Evolutionary conservation across 164 flowering plant species (phyloP).

Genomic region (Magnolia sinica): DNA sequence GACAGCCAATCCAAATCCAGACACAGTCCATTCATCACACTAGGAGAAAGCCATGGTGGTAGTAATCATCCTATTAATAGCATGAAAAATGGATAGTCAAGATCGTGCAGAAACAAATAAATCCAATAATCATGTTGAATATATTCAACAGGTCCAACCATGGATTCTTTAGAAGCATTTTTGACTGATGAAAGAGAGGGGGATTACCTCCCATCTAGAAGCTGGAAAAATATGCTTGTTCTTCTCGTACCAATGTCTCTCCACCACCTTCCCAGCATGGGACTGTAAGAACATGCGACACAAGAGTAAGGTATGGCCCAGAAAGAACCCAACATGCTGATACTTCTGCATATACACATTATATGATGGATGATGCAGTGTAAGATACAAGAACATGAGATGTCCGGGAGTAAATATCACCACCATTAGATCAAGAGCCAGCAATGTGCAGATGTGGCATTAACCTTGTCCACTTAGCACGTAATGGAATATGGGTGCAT

Average conservation of each 20-base stretch:
- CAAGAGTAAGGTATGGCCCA: background rate
- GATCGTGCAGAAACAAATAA: background rate
- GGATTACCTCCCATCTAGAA: conserved; percentile 94
- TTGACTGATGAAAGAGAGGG: conserved; percentile 7
- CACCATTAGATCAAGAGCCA: too few species aligned
- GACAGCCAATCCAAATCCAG: background rate
- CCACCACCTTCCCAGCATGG: conserved; percentile 99
- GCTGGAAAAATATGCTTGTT: conserved; percentile 99
- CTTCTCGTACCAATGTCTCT: conserved; percentile 99
- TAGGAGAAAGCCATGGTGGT: background rate
- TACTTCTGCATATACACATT: background rate
- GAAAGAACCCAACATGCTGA: background rate
- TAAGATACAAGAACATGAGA: background rate
- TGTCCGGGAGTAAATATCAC: too few species aligned
- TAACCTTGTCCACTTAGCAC: too few species aligned
- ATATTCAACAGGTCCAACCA: too few species aligned
- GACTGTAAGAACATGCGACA: conserved; percentile 45
- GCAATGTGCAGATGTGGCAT: too few species aligned
- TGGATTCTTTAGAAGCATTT: too few species aligned
- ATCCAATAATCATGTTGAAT: too few species aligned
- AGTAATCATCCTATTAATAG: background rate
- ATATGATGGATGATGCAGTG: background rate
- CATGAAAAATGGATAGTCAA: background rate
- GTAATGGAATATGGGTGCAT: too few species aligned
- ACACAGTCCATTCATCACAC: background rate